Evolutionary conservation across 1,284 basidiomycete species (phyloP).

Genomic region (Apiotrichum laibachii): DNA sequence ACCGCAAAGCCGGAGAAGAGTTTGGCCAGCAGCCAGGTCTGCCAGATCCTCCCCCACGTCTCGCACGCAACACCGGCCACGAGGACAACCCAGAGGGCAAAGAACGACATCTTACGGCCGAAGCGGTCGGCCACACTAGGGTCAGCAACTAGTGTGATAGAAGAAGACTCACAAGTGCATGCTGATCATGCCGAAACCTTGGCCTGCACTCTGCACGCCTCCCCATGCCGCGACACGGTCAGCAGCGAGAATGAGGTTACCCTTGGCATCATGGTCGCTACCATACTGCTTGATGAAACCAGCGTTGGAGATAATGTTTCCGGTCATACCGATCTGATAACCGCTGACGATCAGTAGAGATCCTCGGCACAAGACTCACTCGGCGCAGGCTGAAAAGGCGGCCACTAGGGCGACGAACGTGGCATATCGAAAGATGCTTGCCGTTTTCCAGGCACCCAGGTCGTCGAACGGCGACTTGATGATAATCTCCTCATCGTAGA

Average conservation of each 20-base stretch:
- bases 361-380: background rate
- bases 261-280: conserved; percentile 14
- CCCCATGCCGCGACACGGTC: conserved; percentile 21
- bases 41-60: conserved; percentile 26
- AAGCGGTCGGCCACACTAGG: conserved; percentile 22
- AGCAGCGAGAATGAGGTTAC: conserved; percentile 20
- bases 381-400: conserved; percentile 26
- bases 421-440: conserved; percentile 27
- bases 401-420: conserved; percentile 31
- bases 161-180: conserved; percentile 18
- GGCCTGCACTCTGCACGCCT: conserved; percentile 24
- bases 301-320: conserved; percentile 31
- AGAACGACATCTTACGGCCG: conserved; percentile 32
- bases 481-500: conserved; percentile 24
- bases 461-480: conserved; percentile 40
- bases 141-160: background rate
- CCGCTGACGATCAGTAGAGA: background rate
- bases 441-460: conserved; percentile 26
- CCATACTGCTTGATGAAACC: conserved; percentile 30
- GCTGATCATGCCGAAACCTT: conserved; percentile 25
- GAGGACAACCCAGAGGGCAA: conserved; percentile 29
- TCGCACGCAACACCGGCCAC: conserved; percentile 23
- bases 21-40: conserved; percentile 33
- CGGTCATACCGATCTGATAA: conserved; percentile 24
- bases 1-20: conserved; percentile 34